Base-by-base conservation (phyloP, 805 yeast species). In the Wickerhamomyces sydowiorum region DNA sequence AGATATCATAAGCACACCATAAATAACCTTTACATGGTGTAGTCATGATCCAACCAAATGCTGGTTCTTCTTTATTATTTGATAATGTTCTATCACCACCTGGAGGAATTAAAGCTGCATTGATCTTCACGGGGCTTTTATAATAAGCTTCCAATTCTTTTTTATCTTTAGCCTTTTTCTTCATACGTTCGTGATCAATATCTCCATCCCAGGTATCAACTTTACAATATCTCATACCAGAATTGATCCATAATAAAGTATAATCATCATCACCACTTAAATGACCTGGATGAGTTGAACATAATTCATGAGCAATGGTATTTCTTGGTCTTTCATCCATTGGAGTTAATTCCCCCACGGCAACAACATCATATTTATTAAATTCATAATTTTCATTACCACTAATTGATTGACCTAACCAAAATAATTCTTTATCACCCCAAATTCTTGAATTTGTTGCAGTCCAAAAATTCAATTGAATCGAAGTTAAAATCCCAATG, bases 361-460 rank as follows among this genome's bases (percentile, higher is more conserved):
- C 31, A 13, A 50, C 53, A 36, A 46, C 53, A 40, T 38, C 36
- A 37, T 45, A 24, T 20, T 49, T 42, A 33, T 49, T 49, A 22
- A 49, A 49, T 27, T 24, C 39, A 49, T 63, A 65, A 23, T 56
- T 56, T 39, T 50, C 54, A 33, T 58, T 53, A 12, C 65, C 66
- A 8, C 59, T 47, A 30, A 67, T 58, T 9, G 69, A 42, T 57
- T 79, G 73, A 3, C 82, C 83, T 30, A 82, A 52, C 88, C 88
- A 81, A 49, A 80, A 76, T 51, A 82, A 64, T 56, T 83, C 89
- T 51, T 83, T 83, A 49, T 82, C 90, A 25, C 90, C 90, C 72
- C 85, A 83, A 10, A 80, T 49, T 36, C 39, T 36, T 17, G 55
- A 53, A n/a, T 49, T 44, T 19, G 48, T 40, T 18, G 49, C 48